Base-by-base conservation (phyloP, 1,284 basidiomycete species). In the Cutaneotrichosporon dermatis region DNA sequence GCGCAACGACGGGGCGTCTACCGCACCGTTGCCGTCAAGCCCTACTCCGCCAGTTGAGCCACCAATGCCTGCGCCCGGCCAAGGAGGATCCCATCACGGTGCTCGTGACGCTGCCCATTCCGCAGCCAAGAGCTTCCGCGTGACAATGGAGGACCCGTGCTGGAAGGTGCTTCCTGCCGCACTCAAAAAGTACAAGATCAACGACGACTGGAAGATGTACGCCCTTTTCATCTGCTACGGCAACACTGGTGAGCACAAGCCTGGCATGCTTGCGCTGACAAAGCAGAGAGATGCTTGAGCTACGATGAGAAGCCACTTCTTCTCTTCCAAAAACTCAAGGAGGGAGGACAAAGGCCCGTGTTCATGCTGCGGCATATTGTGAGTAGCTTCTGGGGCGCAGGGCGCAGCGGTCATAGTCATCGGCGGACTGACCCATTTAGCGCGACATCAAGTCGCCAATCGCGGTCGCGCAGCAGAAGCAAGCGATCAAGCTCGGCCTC, bases 171-270 rank as follows among this genome's bases (percentile, higher is more conserved):
- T 99, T 13, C 95, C 96, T 0, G 94, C 95, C 0, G 96, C 96
- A 13, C 81, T 99, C 65, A 97, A 97, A 80, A 98, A 98, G 79
- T 99, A 99, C 79, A 92, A 92, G 75, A 98, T 99, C 79, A 94
- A 94, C 73, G 96, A 99, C 69, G 94, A 93, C 76, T 99, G 95
- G 94, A 88, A 92, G 81, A 89, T 92, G 71, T 99, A 99, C 80
- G 96, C 95, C 33, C 88, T 99, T 85, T 99, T 99, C 79, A 98
- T 99, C 66, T 98, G 94, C 72, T 97, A 94, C 76, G 94, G 92
- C 12, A 87, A 88, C 61, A 84, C 91, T 53, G 90, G 92, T 91
- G 71, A 69, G 83, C 78, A 33, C 3, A 13, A 12, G 12, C 45
- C 48, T 41, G 13, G 35, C 45, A 5, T 10, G 4, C 36, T 33